A percentile compares a stretch with the other conserved stretches of the same genome.
Conservation (phyloP, 768 basidiomycete genomes). For the Naganishia kalamii region DNA sequence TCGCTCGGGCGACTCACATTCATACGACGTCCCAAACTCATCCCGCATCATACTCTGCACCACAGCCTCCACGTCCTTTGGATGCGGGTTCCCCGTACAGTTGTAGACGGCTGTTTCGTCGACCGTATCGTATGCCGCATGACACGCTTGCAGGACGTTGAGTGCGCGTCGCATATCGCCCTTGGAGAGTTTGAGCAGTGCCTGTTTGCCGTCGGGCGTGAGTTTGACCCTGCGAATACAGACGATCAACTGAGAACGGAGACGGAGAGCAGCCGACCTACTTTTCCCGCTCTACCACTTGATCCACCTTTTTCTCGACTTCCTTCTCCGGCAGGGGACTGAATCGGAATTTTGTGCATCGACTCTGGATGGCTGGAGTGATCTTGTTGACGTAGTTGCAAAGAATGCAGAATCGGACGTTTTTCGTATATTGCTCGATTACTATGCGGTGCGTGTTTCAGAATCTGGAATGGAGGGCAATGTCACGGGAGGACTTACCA, state of each 20-base stretch:
- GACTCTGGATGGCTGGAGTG: slow-evolving; percentile 93
- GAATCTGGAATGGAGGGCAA: background rate
- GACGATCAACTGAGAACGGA: slow-evolving; percentile 1
- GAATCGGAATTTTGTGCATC: slow-evolving; percentile 95
- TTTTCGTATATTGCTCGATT: slow-evolving; percentile 97
- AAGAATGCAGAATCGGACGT: slow-evolving; percentile 98
- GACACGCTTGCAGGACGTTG: slow-evolving; percentile 94
- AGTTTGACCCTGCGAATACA: slow-evolving; percentile 64
- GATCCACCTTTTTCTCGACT: slow-evolving; percentile 72
- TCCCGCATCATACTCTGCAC: slow-evolving; percentile 93
- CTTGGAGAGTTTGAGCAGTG: slow-evolving; percentile 81
- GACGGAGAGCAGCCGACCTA: slow-evolving; percentile 47
- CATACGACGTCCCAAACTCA: slow-evolving; percentile 84
- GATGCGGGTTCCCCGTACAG: slow-evolving; percentile 95
- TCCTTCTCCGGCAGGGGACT: slow-evolving; percentile 79
- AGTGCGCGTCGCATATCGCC: slow-evolving; percentile 97
- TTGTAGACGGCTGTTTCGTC: slow-evolving; percentile 90
- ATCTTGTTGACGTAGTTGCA: slow-evolving; percentile 99
- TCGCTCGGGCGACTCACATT: slow-evolving; percentile 35
- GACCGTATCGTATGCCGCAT: slow-evolving; percentile 84
- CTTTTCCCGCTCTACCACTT: slow-evolving; percentile 78
- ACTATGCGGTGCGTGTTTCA: slow-evolving; percentile 48
- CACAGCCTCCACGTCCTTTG: slow-evolving; percentile 84
- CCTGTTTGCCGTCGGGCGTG: slow-evolving; percentile 75
- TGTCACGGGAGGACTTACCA: slow-evolving; percentile 41